These are phyloP conservation scores for Stagonosporopsis cucurbitacearum DNA, from an alignment of 2,329 filamentous ascomycete genomes.

Conservation along the genomic window DNA sequence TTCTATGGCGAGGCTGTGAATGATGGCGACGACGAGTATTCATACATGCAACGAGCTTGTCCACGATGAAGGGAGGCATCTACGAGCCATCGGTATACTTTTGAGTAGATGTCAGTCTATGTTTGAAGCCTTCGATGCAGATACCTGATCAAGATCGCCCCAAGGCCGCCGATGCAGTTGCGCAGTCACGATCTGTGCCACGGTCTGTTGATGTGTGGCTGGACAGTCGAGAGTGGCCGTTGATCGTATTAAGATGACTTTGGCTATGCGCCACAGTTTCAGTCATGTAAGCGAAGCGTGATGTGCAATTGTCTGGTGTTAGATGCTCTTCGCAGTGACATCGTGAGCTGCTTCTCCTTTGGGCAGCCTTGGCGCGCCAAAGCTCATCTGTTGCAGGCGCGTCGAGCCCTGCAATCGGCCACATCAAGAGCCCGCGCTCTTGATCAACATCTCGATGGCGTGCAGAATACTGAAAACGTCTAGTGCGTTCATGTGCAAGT, in stretches of 20 bases:
- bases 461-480: slow-evolving; percentile 23
- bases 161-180: not conserved
- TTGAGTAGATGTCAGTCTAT: not conserved
- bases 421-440: slow-evolving; percentile 18
- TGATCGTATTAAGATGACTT: not conserved
- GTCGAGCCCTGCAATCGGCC: slow-evolving; percentile 10
- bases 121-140: not conserved
- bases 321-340: not conserved
- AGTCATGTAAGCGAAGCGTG: not conserved
- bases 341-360: slow-evolving; percentile 1
- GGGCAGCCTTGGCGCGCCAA: slow-evolving; percentile 8
- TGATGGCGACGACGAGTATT: not conserved
- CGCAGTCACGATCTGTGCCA: not conserved
- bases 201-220: not conserved
- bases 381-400: not conserved
- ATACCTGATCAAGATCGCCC: not conserved
- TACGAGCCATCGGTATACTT: not conserved
- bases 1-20: not conserved
- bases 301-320: not conserved
- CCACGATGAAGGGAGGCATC: not conserved
- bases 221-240: not conserved
- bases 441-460: slow-evolving; percentile 26
- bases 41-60: not conserved
- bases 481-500: slow-evolving; percentile 11
- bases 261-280: not conserved